phyloP scores from a whole-genome alignment of 768 basidiomycete genomes.

The Naganishia vaughanmartiniae region DNA sequence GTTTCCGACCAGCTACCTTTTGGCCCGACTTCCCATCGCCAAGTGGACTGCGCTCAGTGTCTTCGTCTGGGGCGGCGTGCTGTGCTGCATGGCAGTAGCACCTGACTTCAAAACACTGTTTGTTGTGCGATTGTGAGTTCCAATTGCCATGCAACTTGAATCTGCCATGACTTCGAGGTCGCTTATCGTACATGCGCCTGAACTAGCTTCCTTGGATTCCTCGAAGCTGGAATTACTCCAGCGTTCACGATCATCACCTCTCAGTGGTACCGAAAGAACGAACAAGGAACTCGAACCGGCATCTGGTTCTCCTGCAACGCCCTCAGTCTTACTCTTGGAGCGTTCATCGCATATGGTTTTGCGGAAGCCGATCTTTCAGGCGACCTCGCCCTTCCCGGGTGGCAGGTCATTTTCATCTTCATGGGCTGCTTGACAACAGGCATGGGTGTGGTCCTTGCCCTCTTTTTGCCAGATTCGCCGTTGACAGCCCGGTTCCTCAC shows the following conservation, averaged over 20 bases:
- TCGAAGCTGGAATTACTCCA: slow-evolving; percentile 26
- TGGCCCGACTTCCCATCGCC: slow-evolving; percentile 30
- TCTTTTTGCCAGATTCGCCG: slow-evolving; percentile 30
- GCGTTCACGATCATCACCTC: slow-evolving; percentile 22
- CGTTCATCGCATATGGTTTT: slow-evolving; percentile 32
- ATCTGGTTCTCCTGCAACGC: slow-evolving; percentile 32
- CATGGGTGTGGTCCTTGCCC: slow-evolving; percentile 12
- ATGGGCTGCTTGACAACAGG: slow-evolving; percentile 14
- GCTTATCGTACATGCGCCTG: neutral
- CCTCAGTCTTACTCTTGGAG: slow-evolving; percentile 26
- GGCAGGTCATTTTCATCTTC: slow-evolving; percentile 29
- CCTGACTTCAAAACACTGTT: slow-evolving; percentile 24
- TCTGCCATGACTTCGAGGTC: neutral
- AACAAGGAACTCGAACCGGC: slow-evolving; percentile 22
- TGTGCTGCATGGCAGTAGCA: slow-evolving; percentile 28
- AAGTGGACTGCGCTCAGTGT: slow-evolving; percentile 24
- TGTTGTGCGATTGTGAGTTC: slow-evolving; percentile 27
- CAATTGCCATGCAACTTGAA: neutral
- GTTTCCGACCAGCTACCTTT: slow-evolving; percentile 26
- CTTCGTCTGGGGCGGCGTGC: slow-evolving; percentile 32
- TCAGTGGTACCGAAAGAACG: slow-evolving; percentile 12
- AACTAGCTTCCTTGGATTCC: slow-evolving; percentile 23
- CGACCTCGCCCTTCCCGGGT: slow-evolving; percentile 24
- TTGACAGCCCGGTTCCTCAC: slow-evolving; percentile 20
- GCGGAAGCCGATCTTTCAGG: slow-evolving; percentile 25